Evolutionary conservation across 805 yeast species (phyloP), one percentile per base, ranked within the genome.

Genomic region (Limtongozyma cylindracea): DNA sequence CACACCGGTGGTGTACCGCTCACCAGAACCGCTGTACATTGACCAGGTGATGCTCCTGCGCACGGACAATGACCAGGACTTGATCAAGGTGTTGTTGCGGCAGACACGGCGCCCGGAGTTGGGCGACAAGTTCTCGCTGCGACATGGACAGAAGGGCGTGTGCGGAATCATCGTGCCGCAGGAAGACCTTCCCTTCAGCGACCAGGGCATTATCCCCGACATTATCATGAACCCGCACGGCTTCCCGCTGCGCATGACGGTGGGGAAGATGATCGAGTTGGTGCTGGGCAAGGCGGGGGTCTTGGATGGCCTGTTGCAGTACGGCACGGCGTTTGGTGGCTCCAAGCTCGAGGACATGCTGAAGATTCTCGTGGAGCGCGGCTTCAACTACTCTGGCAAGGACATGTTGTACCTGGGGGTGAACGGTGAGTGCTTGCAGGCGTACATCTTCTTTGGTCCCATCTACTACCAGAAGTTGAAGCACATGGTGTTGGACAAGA

Each of bases 241-340:
- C 53, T 88, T 84, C 70, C 98, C 98, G 29, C 84, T 96, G 17
- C 91, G 98, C 61, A 88, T 88, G 98, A 88, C 98, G 18, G 96
- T 88, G 11, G 98, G 98, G 27, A 88, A 88, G 47, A 84, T 88
- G 96, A 66, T 88, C 32, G 98, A 88, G 45, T 56, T 84, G 29
- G 73, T 88, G 12, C 73, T 93, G 16, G 98, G 98, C 33, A 88
- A 88, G 41, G 98, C 96, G 1, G 98, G 98, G 43, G 95, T 88
- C 18, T 48, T 88, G 33, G 73, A 77, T 34, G 98, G 98, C 3
- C 39, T 74, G 2, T 52, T 88, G 27, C 91, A 88, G 43, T 88
- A 88, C 35, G 98, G 98, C 37, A 88, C 98, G 1, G 88, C 96
- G 51, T 88, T 88, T 41, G 98, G 98, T 21, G 98, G 98, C 16